Base-by-base conservation (phyloP, 352 stramenopile species). In the Blastocystis sp. region DNA sequence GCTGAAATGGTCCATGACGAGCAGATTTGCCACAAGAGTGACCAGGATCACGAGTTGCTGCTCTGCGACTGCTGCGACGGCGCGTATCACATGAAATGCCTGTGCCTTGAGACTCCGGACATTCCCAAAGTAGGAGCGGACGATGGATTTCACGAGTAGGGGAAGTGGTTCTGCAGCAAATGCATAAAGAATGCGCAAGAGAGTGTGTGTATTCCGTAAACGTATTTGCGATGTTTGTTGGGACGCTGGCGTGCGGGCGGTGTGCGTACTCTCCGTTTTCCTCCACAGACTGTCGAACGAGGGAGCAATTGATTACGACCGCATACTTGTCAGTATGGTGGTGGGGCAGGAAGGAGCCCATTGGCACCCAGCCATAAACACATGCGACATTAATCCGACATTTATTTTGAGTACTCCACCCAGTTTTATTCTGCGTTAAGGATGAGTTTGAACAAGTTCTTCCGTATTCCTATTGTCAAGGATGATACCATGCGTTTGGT, bases 401-500 rank as follows among this genome's bases (percentile, higher is more conserved):
- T 55, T 55, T 55, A 55, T 55, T 55, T 19, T 55, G 45, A 55
- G 16, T 16, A 55, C 45, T 19, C 45, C 45, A 55, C 45, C 45
- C 45, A 55, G 6, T 19, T 1, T 1, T 55, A 19, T 16, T 55
- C 16, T 55, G 45, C 16, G 1, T 50, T 26, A 45, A 66, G 59
- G n/a, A 39, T 24, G n/a, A 85, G 24, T 31, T 9, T 67, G 13
- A 85, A 69, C 35, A 13, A 29, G 16, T 85, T 85, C 37, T 85
- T 85, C 55, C 74, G 41, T 69, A 67, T 85, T 41, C 74, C 74
- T n/a, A 69, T 67, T 29, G 60, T 85, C 21, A 85, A 85, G 50
- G 74, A 85, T 24, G 74, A 85, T 85, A 63, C 74, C 50, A 66
- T 85, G 33, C 74, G 74, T 50, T 6, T 85, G 35, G 74, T 85